Base-by-base conservation (phyloP, 208 protist genomes). In the Crithidia thermophila region DNA sequence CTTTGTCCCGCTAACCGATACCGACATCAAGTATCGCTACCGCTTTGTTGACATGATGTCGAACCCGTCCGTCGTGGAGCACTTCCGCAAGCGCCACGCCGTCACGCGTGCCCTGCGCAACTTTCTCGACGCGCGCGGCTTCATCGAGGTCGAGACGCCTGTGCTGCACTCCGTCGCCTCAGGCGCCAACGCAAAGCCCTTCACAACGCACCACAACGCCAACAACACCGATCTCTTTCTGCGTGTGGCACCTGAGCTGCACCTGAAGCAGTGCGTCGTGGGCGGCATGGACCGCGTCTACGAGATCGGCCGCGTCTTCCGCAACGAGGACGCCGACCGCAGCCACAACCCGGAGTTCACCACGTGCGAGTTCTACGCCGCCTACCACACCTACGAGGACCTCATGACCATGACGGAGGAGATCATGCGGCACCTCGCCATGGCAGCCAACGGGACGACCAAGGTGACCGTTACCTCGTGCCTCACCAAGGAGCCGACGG, bases 331-430 rank as follows among this genome's bases (percentile, higher is more conserved):
- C 65, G 86, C 93, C n/a, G 95, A 98, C 77, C 63, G 83, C 45
- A 97, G 84, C 68, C 97, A 98, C 81, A 98, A 98, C 64, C 97
- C 97, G 18, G 97, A 98, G 79, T 98, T 98, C 78, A 98, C 97
- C 27, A 95, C 86, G 25, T 94, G 92, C 67, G 97, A 98, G 73
- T 86, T 94, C 59, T 98, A 98, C 78, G 82, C 92, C 21, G 92
- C 96, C 0, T 98, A 98, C 70, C 85, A 94, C 53, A 94, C 98
- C 43, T 98, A 98, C 58, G 74, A 98, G 21, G 95, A 98, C 59
- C 72, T 98, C 33, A 96, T 99, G 52, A 60, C 67, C 21, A 76
- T 98, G 58, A 98, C 96, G 10, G 97, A 99, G 68, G 88, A 96
- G 13, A 81, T 99, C 33, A 34, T 99, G 42, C 81, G 81, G 14